Evolutionary conservation across 768 basidiomycete species (phyloP).

Genomic region (Russula dissimulans): DNA sequence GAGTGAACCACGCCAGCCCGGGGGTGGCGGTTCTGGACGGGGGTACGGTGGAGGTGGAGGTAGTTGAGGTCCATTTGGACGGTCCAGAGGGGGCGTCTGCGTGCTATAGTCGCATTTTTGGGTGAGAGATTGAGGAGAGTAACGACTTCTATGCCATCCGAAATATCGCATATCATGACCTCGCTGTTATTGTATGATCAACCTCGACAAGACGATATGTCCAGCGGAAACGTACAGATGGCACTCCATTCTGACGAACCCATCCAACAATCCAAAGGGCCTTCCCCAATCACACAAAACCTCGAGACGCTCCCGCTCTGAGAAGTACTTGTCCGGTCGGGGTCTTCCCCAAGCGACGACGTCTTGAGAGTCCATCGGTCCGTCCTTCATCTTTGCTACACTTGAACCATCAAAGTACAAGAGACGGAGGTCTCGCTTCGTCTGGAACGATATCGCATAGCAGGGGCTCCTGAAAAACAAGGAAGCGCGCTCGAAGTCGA

Average conservation of each 20-base stretch:
- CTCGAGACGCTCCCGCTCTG: slow-evolving; percentile 24
- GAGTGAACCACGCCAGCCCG: too few species aligned
- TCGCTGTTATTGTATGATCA: slow-evolving; percentile 10
- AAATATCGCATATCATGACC: slow-evolving; percentile 14
- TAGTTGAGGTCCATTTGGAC: too few species aligned
- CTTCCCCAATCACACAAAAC: slow-evolving; percentile 30
- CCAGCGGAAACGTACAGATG: slow-evolving; percentile 12
- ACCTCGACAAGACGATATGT: neutral
- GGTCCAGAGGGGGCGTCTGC: too few species aligned
- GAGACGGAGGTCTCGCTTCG: slow-evolving; percentile 14
- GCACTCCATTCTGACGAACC: slow-evolving; percentile 23
- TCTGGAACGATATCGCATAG: slow-evolving; percentile 2
- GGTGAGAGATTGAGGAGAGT: slow-evolving; percentile 10
- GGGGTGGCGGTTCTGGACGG: too few species aligned
- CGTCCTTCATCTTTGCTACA: slow-evolving; percentile 21
- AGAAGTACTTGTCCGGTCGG: slow-evolving; percentile 15
- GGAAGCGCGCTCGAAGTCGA: slow-evolving; percentile 16
- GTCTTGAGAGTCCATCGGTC: slow-evolving; percentile 31
- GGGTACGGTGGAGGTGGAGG: too few species aligned
- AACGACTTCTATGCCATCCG: slow-evolving; percentile 10
- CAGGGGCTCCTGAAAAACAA: slow-evolving; percentile 2
- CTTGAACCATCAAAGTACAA: slow-evolving; percentile 16
- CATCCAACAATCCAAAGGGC: slow-evolving; percentile 27
- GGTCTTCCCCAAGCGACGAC: slow-evolving; percentile 26
- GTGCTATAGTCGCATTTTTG: neutral